These are phyloP conservation scores for Spatholobus suberectus DNA, from an alignment of 306 rosid genomes.

Conservation along the genomic window DNA sequence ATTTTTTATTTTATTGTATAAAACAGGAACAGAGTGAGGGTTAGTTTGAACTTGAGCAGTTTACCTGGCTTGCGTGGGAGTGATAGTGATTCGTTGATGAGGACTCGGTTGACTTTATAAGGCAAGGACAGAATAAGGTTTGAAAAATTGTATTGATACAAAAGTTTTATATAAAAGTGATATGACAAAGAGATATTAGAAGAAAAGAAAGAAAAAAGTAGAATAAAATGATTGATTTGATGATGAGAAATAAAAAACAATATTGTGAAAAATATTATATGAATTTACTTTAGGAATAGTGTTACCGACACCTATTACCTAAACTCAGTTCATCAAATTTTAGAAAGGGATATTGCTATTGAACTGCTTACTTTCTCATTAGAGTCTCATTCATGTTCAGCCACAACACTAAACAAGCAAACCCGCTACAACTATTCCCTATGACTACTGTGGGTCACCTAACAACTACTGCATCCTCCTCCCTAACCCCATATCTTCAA, in stretches of 20 bases:
- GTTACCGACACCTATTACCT: conserved; percentile 16
- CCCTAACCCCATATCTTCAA: conserved; percentile 51
- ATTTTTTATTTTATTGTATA: not conserved
- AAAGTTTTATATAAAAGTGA: not conserved
- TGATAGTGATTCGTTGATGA: conserved; percentile 7
- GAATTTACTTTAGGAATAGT: not conserved
- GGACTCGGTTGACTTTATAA: conserved; percentile 65
- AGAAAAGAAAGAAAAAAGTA: not conserved
- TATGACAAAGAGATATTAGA: not conserved
- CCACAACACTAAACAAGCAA: conserved; percentile 64
- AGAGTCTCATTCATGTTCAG: conserved; percentile 49
- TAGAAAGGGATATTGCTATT: conserved; percentile 34
- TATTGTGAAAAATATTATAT: not conserved
- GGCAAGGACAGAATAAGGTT: conserved; percentile 8
- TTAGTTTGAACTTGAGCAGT: conserved; percentile 35
- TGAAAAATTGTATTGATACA: not conserved
- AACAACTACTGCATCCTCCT: conserved; percentile 71
- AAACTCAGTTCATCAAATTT: conserved; percentile 19
- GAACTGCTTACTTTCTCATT: conserved; percentile 77
- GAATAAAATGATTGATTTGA: not conserved
- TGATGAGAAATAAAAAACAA: not conserved
- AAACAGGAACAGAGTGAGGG: conserved; percentile 31
- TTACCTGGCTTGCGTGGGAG: conserved; percentile 47
- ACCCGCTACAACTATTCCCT: conserved; percentile 50
- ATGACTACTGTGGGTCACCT: conserved; percentile 48